Percentiles rank a stretch among this genome's conserved stretches.
Evolutionary conservation across 495 filamentous ascomycete species (phyloP).

Genomic region (Glonium stellatum): DNA sequence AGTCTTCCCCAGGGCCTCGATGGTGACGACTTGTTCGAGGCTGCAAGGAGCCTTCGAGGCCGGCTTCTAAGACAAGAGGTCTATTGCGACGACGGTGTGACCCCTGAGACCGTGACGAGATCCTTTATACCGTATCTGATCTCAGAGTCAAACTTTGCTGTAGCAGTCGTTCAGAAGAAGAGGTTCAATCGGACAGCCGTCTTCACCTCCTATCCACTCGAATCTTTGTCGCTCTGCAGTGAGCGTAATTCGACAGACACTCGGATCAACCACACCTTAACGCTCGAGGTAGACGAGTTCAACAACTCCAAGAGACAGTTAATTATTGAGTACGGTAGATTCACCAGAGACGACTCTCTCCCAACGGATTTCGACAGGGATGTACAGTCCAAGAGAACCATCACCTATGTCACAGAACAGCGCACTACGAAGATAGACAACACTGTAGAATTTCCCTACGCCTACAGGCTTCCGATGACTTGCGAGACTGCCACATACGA

Average conservation of each 20-base stretch:
- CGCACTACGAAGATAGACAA: no score
- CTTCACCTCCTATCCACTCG: no score
- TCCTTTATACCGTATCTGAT: background rate
- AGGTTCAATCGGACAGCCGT: no score
- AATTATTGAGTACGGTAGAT: background rate
- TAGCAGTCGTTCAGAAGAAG: background rate
- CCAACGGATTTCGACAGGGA: background rate
- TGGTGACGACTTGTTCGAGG: conserved; percentile 16
- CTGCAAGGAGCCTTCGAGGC: conserved; percentile 29
- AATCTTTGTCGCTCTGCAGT: no score
- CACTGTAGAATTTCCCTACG: background rate
- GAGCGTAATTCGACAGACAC: no score
- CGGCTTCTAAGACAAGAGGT: conserved; percentile 22
- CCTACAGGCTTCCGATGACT: background rate
- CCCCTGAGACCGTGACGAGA: background rate
- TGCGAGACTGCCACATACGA: background rate
- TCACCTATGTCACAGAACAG: background rate
- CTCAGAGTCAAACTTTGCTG: background rate
- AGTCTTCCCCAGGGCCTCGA: background rate
- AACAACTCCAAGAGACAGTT: background rate
- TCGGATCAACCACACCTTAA: background rate
- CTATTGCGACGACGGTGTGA: conserved; percentile 21
- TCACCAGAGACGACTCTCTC: background rate
- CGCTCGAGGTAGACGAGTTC: background rate
- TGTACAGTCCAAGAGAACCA: background rate